These are phyloP conservation scores for Psilocybe tampanensis DNA, from an alignment of 768 basidiomycete genomes.

Conservation along the genomic window DNA sequence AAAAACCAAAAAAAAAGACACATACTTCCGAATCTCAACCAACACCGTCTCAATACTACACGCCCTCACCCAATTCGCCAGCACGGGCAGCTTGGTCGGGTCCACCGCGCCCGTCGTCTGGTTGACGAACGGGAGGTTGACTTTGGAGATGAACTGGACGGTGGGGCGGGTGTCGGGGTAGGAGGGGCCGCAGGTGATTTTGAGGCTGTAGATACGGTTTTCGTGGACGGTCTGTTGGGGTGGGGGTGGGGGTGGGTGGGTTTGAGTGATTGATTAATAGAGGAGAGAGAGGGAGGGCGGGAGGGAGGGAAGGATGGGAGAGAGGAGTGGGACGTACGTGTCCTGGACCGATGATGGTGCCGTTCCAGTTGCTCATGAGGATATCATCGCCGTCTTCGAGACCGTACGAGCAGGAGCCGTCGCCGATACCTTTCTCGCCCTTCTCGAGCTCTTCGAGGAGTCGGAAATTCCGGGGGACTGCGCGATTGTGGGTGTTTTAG, in stretches of 20 bases:
- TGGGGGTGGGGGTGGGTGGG: constrained; percentile 7
- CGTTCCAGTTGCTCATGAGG: constrained; percentile 98
- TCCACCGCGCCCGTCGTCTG: constrained; percentile 80
- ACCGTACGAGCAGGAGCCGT: constrained; percentile 97
- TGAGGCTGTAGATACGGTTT: constrained; percentile 97
- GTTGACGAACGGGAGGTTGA: constrained; percentile 93
- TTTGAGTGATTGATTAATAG: background rate
- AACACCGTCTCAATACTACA: constrained; percentile 86
- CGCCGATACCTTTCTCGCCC: constrained; percentile 99
- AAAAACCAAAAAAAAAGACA: constrained; percentile 12
- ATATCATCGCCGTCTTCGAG: constrained; percentile 95
- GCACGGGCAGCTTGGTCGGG: constrained; percentile 65
- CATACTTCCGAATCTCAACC: constrained; percentile 91
- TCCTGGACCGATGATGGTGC: constrained; percentile 97
- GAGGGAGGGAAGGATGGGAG: too few species aligned
- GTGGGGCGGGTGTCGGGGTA: constrained; percentile 82
- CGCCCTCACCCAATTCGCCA: constrained; percentile 74
- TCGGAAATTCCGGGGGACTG: constrained; percentile 96
- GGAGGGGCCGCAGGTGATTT: constrained; percentile 76
- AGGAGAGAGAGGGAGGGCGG: background rate
- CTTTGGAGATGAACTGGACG: constrained; percentile 84
- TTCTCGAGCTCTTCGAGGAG: constrained; percentile 98
- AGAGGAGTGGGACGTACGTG: constrained; percentile 89
- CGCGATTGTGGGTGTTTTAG: background rate
- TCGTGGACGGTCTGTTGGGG: constrained; percentile 86